phyloP scores from a whole-genome alignment of 805 yeast species.

The Jamesozyma hellenica region DNA sequence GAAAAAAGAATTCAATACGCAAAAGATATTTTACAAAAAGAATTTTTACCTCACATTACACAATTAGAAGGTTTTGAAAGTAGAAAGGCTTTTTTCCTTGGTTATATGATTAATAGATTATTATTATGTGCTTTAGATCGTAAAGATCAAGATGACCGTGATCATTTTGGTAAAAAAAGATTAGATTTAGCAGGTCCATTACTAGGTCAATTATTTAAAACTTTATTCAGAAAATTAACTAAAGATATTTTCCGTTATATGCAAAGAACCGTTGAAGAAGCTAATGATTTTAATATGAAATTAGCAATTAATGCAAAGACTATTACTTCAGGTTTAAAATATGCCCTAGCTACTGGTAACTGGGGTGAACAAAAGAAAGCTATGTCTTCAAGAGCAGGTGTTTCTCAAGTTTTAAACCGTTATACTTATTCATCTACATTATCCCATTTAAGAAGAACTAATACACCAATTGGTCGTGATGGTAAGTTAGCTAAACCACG shows the following conservation, averaged over 20 bases:
- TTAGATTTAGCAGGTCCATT: constrained; percentile 97
- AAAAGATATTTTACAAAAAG: constrained; percentile 90
- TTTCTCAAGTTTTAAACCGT: constrained; percentile 94
- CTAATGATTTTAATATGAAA: constrained; percentile 91
- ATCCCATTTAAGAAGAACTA: constrained; percentile 97
- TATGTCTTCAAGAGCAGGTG: constrained; percentile 98
- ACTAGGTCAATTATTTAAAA: constrained; percentile 88
- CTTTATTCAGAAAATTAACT: constrained; percentile 88
- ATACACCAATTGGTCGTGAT: constrained; percentile 98
- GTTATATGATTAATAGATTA: constrained; percentile 94
- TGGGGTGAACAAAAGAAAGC: constrained; percentile 99
- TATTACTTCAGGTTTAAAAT: constrained; percentile 92
- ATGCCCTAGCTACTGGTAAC: constrained; percentile 97
- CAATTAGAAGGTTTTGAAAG: constrained; percentile 96
- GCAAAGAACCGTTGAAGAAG: constrained; percentile 98
- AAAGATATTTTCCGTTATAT: constrained; percentile 93
- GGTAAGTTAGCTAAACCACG: constrained; percentile 98
- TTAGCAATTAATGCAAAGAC: constrained; percentile 96
- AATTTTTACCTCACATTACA: constrained; percentile 92
- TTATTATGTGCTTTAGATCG: constrained; percentile 92
- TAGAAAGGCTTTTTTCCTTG: constrained; percentile 92
- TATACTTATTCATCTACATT: constrained; percentile 97
- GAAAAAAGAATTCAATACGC: constrained; percentile 98
- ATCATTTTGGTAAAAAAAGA: constrained; percentile 97
- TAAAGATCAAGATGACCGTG: constrained; percentile 98